phyloP scores from a whole-genome alignment of 2,329 filamentous ascomycete genomes.

The Botrytis pseudocinerea region DNA sequence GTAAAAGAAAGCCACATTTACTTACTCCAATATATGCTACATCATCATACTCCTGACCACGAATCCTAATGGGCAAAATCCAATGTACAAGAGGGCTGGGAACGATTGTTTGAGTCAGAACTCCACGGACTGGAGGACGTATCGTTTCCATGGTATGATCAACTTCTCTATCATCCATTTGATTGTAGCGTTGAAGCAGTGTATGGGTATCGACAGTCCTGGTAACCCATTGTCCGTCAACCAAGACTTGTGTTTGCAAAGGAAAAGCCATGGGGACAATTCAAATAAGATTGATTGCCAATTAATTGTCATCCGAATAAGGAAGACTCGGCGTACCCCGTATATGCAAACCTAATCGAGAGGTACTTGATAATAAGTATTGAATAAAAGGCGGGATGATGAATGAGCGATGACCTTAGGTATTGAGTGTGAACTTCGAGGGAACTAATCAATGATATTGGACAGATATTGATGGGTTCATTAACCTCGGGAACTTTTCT shows the following conservation, averaged over 20 bases:
- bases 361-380: neutral
- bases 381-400: neutral
- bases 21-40: constrained; percentile 81
- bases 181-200: constrained; percentile 44
- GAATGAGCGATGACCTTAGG: neutral
- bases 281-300: neutral
- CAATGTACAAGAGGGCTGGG: constrained; percentile 73
- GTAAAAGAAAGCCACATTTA: constrained; percentile 34
- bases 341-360: neutral
- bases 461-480: neutral
- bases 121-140: constrained; percentile 59
- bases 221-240: constrained; percentile 42
- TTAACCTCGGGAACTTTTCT: neutral
- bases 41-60: constrained; percentile 71
- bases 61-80: constrained; percentile 77
- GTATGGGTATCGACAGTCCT: constrained; percentile 45
- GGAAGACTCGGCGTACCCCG: constrained; percentile 13
- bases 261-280: constrained; percentile 35
- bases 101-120: constrained; percentile 77
- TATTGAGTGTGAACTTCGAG: neutral
- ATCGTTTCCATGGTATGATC: constrained; percentile 37
- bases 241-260: constrained; percentile 35
- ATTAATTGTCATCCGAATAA: constrained; percentile 4
- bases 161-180: constrained; percentile 40
- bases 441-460: neutral